Conservation (phyloP, 257 asterid species). For the Solanum pimpinellifolium region DNA sequence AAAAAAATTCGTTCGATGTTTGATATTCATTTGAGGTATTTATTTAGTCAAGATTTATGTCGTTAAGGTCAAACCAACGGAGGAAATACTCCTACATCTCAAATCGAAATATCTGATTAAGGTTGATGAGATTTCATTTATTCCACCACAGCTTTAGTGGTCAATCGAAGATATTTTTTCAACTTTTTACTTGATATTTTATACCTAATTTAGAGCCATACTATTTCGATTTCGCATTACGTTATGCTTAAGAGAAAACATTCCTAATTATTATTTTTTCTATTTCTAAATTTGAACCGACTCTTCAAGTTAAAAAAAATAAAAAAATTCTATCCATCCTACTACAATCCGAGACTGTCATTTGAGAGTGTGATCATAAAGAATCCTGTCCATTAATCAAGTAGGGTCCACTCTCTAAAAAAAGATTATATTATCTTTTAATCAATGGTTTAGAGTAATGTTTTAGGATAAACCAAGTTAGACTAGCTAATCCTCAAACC, state of each 20-base stretch:
- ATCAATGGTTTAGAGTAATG: not conserved
- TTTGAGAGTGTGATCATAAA: not conserved
- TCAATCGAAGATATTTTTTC: not conserved
- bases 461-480: not conserved
- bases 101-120: not conserved
- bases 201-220: not conserved
- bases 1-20: not conserved
- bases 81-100: not conserved
- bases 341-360: not conserved
- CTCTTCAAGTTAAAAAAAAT: not conserved
- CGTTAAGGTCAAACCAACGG: fast-evolving
- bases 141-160: not conserved
- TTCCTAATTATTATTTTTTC: not conserved
- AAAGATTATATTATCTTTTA: not conserved
- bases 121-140: not conserved
- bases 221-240: not conserved
- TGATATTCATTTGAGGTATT: not conserved
- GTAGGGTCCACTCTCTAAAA: not conserved
- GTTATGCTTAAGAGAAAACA: fast-evolving
- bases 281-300: not conserved
- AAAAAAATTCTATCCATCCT: not conserved
- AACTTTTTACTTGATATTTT: not conserved
- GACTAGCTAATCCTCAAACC: slow-evolving; percentile 4
- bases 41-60: not conserved
- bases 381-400: not conserved